A percentile compares a stretch with the other conserved stretches of the same genome.
phyloP scores from a whole-genome alignment of 108 stramenopile species.

The Skeletonema tropicum region DNA sequence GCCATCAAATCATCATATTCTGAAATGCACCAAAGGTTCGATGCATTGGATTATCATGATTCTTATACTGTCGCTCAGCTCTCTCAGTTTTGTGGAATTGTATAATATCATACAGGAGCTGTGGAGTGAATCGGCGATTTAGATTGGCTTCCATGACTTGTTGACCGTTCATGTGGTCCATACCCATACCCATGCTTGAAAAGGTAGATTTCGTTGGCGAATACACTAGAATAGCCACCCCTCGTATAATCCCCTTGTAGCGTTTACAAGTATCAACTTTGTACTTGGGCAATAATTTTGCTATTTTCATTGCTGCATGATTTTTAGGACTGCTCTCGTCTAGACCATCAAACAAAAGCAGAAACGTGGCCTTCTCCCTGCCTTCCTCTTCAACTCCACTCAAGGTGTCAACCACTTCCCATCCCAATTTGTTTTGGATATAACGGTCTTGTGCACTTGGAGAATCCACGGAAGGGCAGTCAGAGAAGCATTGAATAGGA shows the following conservation, averaged over 20 bases:
- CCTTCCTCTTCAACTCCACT: constrained; percentile 5
- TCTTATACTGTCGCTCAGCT: not conserved
- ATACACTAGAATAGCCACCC: not conserved
- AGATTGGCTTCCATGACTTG: not conserved
- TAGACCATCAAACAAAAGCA: not conserved
- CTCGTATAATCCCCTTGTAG: not conserved
- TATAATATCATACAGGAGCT: not conserved
- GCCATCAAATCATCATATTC: not conserved
- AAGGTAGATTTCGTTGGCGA: not conserved
- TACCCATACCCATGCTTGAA: not conserved
- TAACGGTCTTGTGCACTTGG: not conserved
- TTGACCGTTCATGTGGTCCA: not conserved
- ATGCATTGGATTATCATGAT: constrained; percentile 3
- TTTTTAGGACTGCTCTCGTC: constrained; percentile 4
- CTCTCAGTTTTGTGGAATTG: not conserved
- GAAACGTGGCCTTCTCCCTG: not conserved
- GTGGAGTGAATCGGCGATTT: constrained; percentile 3
- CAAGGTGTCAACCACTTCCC: not conserved
- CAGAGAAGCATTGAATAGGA: constrained; percentile 1
- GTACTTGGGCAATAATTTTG: not conserved
- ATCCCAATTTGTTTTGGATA: not conserved
- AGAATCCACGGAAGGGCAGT: not conserved
- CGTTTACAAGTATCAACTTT: not conserved
- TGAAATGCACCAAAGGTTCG: not conserved
- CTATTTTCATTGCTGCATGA: not conserved